Evolutionary conservation across 441 rosid genomes (phyloP), one percentile per base, ranked within the genome.

Genomic region (Populus trichocarpa): DNA sequence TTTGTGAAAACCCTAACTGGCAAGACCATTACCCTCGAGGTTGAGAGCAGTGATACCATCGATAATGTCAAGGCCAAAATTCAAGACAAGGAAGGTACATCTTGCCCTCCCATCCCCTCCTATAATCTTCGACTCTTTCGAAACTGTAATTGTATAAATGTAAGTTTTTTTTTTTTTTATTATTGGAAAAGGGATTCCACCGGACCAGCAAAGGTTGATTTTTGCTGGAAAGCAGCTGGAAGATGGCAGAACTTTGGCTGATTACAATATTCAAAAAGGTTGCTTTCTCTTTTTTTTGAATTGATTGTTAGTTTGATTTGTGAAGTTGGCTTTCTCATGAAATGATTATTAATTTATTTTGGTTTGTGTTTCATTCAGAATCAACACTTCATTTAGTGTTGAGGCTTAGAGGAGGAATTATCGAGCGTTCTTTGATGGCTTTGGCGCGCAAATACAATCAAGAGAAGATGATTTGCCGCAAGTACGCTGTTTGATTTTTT

Each of bases 321-420:
- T 38, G 20, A 16, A 16, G 6, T 46, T 46, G 6, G 7, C 1
- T 14, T 13, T 26, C 14, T 16, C 7, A 2, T 33, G 3, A 8
- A 38, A 2, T 50, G 4, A 3, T 13, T 5, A 8, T 50, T 16
- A 9, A 3, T 23, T 23, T 36, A 4, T 53, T 33, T 18, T 38
- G 12, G 16, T 73, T n/a, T 18, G 28, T 20, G 8, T 12, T 53
- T 10, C 11, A 12, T n/a, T 67, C 84, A 90, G 98, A 93, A 18
- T 95, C 97, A 1, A 93, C 99, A 0, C 89, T 95, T 74, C 98
- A 92, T 84, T 86, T 93, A 65, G 99, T 93, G 69, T 77, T 92
- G 85, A 91, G 99, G 88, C 93, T 95, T n/a, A 92, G 98, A 33
- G 99, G 99, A 74, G 99, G 99, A 8, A 93, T 93, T 80, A 93